Evolutionary conservation across 345 rosid genomes (phyloP).

Genomic region (Lepidium didymum): DNA sequence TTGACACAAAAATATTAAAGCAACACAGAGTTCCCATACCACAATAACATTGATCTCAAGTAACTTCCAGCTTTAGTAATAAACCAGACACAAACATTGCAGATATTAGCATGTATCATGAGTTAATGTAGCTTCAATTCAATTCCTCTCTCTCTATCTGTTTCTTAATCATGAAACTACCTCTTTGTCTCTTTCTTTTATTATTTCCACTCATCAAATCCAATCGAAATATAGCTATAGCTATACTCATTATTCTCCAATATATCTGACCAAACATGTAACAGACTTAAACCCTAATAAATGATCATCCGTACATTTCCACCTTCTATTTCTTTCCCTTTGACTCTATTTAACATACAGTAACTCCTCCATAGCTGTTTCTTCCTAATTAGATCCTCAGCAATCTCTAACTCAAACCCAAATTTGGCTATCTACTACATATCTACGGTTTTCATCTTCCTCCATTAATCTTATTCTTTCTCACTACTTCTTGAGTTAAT

Average conservation of each 20-base stretch:
- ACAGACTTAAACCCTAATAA: constrained; percentile 34
- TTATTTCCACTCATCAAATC: constrained; percentile 15
- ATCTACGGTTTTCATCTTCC: constrained; percentile 8
- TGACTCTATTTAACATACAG: constrained; percentile 10
- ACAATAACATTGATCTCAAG: constrained; percentile 29
- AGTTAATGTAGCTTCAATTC: constrained; percentile 11
- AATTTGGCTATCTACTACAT: background rate
- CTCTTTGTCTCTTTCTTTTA: constrained; percentile 18
- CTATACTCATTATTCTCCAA: constrained; percentile 23
- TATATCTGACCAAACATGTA: constrained; percentile 31
- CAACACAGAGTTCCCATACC: constrained; percentile 33
- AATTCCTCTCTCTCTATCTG: constrained; percentile 8
- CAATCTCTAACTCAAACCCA: background rate
- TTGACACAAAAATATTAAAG: constrained; percentile 22
- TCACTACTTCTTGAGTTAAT: background rate
- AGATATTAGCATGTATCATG: constrained; percentile 22
- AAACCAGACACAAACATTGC: constrained; percentile 26
- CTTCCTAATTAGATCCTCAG: constrained; percentile 16
- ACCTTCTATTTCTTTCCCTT: constrained; percentile 14
- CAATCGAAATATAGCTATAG: constrained; percentile 12
- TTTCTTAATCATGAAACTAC: constrained; percentile 28
- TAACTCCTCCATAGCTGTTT: constrained; percentile 5
- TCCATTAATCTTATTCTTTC: background rate
- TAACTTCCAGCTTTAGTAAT: constrained; percentile 24
- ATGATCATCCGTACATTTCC: constrained; percentile 18